phyloP scores from a whole-genome alignment of 495 filamentous ascomycete genomes.

The Trichodelitschia bisporula region DNA sequence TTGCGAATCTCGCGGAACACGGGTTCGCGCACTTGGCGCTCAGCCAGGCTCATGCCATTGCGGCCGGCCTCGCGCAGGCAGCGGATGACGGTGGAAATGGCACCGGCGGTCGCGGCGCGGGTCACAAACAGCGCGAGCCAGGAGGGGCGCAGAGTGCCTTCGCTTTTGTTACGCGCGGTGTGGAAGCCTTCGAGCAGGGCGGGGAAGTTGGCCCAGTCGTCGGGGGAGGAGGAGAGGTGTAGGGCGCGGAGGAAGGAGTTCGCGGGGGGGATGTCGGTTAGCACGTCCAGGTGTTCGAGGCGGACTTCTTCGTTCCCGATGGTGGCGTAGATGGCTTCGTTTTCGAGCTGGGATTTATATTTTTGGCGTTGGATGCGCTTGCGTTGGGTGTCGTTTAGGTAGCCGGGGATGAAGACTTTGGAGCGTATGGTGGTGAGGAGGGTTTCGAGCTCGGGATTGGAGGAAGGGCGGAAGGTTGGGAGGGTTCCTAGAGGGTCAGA shows the following conservation, averaged over 20 bases:
- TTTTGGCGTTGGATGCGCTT: not conserved
- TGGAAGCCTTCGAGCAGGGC: not conserved
- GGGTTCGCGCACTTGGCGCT: no score
- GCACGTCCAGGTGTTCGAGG: not conserved
- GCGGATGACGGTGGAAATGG: no score
- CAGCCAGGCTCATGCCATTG: no score
- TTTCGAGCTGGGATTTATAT: not conserved
- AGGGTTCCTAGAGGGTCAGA: no score
- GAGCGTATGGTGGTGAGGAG: not conserved
- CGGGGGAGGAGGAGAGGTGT: not conserved
- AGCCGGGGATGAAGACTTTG: not conserved
- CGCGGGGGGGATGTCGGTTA: not conserved
- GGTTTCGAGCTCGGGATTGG: not conserved
- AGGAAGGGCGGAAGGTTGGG: not conserved
- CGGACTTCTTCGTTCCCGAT: conserved; percentile 1
- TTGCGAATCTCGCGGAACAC: no score
- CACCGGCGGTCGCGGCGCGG: no score
- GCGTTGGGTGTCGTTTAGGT: not conserved
- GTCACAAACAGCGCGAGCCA: no score
- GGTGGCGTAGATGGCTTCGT: not conserved
- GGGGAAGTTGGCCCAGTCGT: not conserved
- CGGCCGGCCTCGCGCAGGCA: no score
- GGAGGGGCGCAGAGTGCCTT: no score
- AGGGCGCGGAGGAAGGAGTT: not conserved
- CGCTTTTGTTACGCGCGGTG: no score